These are phyloP conservation scores for Annulohypoxylon moriforme DNA, from an alignment of 495 filamentous ascomycete species.

Conservation along the genomic window DNA sequence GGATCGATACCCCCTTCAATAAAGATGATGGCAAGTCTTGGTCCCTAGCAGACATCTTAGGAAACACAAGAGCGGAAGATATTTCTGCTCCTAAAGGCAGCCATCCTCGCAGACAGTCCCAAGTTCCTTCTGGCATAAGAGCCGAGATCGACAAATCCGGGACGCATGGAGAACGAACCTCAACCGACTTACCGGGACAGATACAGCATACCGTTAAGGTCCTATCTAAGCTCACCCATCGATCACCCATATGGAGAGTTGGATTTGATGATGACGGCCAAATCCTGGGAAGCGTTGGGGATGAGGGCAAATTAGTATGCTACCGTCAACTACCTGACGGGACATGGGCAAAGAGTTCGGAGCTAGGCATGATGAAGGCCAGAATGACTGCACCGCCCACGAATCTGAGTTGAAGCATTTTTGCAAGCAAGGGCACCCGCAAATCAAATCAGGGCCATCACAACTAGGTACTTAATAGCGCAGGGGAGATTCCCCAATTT, in stretches of 20 bases:
- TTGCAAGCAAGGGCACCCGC: too few species aligned
- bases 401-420: conserved; percentile 11
- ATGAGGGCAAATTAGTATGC: conserved; percentile 69
- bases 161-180: conserved; percentile 49
- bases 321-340: conserved; percentile 66
- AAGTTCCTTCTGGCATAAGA: conserved; percentile 64
- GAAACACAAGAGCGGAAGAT: conserved; percentile 36
- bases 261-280: conserved; percentile 71
- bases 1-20: conserved; percentile 71
- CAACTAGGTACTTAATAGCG: too few species aligned
- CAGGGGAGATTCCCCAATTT: too few species aligned
- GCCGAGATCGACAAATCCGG: conserved; percentile 68
- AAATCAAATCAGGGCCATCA: too few species aligned
- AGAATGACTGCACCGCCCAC: conserved; percentile 53
- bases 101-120: conserved; percentile 40
- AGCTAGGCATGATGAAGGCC: conserved; percentile 65
- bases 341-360: conserved; percentile 64
- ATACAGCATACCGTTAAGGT: conserved; percentile 60
- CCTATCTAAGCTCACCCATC: conserved; percentile 64
- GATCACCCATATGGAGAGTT: conserved; percentile 69
- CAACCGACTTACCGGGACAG: conserved; percentile 55
- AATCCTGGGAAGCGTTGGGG: conserved; percentile 67
- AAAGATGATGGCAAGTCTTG: conserved; percentile 48
- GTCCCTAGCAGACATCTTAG: conserved; percentile 47
- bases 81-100: conserved; percentile 25